phyloP scores from a whole-genome alignment of 1,284 basidiomycete genomes.

The Limonomyces culmigenus region DNA sequence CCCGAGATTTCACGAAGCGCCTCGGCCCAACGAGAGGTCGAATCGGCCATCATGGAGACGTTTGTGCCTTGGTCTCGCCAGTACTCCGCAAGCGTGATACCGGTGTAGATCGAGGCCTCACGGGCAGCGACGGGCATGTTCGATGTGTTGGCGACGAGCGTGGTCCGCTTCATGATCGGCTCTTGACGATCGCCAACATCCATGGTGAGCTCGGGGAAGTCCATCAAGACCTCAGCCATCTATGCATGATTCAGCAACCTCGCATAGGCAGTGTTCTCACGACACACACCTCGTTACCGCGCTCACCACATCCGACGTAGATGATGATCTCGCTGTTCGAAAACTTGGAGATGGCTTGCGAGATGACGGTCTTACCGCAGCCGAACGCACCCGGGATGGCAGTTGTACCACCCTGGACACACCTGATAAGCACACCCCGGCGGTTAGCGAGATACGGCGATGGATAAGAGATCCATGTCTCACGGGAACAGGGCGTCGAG shows the following conservation, averaged over 20 bases:
- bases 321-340: conserved; percentile 99
- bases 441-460: background rate
- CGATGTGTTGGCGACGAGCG: conserved; percentile 97
- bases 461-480: conserved; percentile 12
- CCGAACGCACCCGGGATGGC: conserved; percentile 99
- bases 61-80: conserved; percentile 98
- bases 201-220: conserved; percentile 92
- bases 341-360: conserved; percentile 94
- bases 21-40: conserved; percentile 98
- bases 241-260: conserved; percentile 13
- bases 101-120: conserved; percentile 99
- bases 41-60: conserved; percentile 99
- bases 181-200: conserved; percentile 86
- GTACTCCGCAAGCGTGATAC: conserved; percentile 98
- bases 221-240: conserved; percentile 98
- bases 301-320: conserved; percentile 95
- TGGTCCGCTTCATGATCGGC: conserved; percentile 99
- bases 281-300: conserved; percentile 64
- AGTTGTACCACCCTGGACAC: conserved; percentile 97
- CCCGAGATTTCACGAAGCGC: conserved; percentile 98
- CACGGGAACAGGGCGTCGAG: conserved; percentile 94
- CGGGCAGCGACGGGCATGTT: conserved; percentile 99
- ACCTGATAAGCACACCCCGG: conserved; percentile 26
- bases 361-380: conserved; percentile 95
- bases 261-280: background rate